phyloP scores from a whole-genome alignment of 1,284 basidiomycete species.

The Sporisorium graminicola region DNA sequence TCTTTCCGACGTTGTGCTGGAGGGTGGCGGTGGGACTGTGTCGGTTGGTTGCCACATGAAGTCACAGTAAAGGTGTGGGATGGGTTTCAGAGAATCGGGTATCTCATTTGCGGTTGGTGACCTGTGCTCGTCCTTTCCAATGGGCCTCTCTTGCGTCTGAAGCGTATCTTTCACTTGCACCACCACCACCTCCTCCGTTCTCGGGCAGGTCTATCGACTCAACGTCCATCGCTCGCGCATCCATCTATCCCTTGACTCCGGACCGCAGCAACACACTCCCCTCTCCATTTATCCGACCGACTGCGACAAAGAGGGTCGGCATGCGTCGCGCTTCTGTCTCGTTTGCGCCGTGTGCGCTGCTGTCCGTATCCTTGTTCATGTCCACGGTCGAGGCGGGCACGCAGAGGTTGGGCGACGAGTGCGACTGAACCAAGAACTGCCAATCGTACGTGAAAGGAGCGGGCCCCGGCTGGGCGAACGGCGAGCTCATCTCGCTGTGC shows the following conservation, averaged over 20 bases:
- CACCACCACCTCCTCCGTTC: no score
- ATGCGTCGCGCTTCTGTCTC: not conserved
- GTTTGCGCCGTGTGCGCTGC: not conserved
- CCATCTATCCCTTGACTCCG: no score
- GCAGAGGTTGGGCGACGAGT: slow-evolving; percentile 26
- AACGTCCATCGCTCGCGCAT: no score
- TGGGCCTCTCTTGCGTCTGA: no score
- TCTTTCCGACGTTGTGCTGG: not conserved
- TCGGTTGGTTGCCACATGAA: no score
- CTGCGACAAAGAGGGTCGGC: not conserved
- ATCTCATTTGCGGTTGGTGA: not conserved
- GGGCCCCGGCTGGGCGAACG: slow-evolving; percentile 16
- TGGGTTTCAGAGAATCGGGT: no score
- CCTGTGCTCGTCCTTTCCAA: not conserved
- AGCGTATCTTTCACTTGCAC: not conserved
- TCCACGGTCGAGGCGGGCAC: not conserved
- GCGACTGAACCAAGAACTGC: slow-evolving; percentile 31
- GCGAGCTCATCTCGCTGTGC: slow-evolving; percentile 32
- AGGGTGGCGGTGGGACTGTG: not conserved
- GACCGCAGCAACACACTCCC: no score
- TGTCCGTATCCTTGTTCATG: not conserved
- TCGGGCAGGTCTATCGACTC: no score
- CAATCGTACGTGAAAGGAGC: slow-evolving; percentile 12
- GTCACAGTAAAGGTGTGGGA: no score
- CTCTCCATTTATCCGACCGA: no score